Percentiles rank a stretch among this genome's conserved stretches.
Conservation (phyloP, 129 eudicot species). For the Kitagawia praeruptora region DNA sequence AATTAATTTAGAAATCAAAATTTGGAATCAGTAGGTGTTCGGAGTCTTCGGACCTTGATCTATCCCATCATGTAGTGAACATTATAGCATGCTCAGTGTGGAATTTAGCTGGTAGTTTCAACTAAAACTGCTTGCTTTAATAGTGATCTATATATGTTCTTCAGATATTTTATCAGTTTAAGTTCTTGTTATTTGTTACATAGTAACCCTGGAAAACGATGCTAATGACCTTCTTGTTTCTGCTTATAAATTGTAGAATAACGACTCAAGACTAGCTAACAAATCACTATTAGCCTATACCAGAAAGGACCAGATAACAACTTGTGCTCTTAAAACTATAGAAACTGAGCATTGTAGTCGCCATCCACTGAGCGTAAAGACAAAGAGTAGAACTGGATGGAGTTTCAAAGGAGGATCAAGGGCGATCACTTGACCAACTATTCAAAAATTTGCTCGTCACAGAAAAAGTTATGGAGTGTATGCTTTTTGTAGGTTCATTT, state of each 20-base stretch:
- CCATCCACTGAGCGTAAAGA: slow-evolving; percentile 13
- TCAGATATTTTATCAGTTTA: not conserved
- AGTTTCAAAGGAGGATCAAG: slow-evolving; percentile 48
- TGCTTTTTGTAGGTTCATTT: slow-evolving; percentile 56
- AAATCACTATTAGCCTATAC: slow-evolving; percentile 8
- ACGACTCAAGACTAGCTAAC: slow-evolving; percentile 13
- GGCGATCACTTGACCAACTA: slow-evolving; percentile 25
- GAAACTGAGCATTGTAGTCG: slow-evolving; percentile 24
- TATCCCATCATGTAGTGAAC: not conserved
- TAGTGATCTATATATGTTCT: not conserved
- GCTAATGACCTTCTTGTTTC: not conserved
- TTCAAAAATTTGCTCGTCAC: slow-evolving; percentile 13
- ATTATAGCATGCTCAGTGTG: not conserved
- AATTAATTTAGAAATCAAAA: not conserved
- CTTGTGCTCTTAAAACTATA: slow-evolving; percentile 22
- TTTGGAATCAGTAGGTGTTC: not conserved
- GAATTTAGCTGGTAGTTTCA: not conserved
- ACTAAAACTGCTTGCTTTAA: not conserved
- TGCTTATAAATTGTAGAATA: slow-evolving; percentile 30
- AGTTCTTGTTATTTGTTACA: not conserved
- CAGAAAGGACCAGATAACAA: slow-evolving; percentile 11
- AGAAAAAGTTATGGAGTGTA: slow-evolving; percentile 29
- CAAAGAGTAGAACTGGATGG: slow-evolving; percentile 26
- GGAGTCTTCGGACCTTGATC: not conserved
- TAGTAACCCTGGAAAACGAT: not conserved